Base-by-base conservation (phyloP, 257 asterid genomes). In the Solanum pimpinellifolium region DNA sequence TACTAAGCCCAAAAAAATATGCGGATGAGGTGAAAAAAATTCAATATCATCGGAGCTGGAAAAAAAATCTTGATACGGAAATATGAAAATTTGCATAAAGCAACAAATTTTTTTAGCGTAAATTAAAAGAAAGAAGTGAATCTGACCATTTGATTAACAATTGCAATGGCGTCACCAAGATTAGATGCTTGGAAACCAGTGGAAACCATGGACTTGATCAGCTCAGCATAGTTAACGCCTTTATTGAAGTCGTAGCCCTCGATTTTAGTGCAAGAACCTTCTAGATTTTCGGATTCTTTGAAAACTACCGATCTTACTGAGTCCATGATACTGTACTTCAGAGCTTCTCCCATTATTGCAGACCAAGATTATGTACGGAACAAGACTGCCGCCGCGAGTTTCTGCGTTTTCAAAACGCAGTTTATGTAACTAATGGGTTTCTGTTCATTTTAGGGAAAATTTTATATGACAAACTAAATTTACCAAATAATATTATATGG, bases 161-260 rank as follows among this genome's bases (percentile, higher is more conserved):
- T 84, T 56, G 89, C 90, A 89, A 97, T 94, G 72, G 99, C 99
- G 35, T 97, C 99, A 31, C 98, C 99, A 6, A 97, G 98, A 89
- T 97, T 94, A 89, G 98, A 93, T 60, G 98, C 99, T 88, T 95
- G 99, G 88, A 95, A 97, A 56, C 99, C 99, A 75, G 99, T 94
- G 60, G 93, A 91, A 44, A 90, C 86, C 94, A 97, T 86, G 18
- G 99, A 97, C 86, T 91, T 93, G 88, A 97, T 90, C 52, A 97
- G 92, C 85, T 94, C 93, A 21, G 65, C 90, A 83, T 91, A 94
- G 88, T 97, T 88, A 75, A 95, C 96, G 47, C 99, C 99, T 62
- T 89, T 89, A 78, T 93, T 94, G 92, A 97, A 97, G 91, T 97
- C 96, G 83, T 97, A 97, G 87, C 98, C 99, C 92, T 91, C 91